Conservation (phyloP, 2,329 filamentous ascomycete species). For the Myriosclerotinia curreyana region DNA sequence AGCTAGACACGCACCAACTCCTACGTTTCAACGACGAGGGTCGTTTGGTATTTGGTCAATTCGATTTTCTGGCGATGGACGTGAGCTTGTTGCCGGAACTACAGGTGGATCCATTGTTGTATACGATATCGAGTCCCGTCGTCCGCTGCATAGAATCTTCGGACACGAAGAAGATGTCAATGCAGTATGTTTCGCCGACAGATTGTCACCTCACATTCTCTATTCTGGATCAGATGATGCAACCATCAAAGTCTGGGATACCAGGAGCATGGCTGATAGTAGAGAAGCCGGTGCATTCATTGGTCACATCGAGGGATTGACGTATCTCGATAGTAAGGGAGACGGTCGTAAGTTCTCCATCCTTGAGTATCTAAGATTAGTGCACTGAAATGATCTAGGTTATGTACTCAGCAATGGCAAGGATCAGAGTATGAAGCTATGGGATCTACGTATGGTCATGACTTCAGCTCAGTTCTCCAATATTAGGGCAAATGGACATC, state of each 20-base stretch:
- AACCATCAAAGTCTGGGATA: constrained; percentile 94
- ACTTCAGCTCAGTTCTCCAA: constrained; percentile 61
- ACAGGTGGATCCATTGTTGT: constrained; percentile 76
- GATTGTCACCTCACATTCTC: constrained; percentile 82
- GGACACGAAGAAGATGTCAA: constrained; percentile 91
- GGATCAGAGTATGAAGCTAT: constrained; percentile 95
- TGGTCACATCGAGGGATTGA: constrained; percentile 64
- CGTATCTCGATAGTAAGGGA: constrained; percentile 67
- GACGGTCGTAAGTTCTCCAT: constrained; percentile 50
- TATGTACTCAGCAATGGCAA: constrained; percentile 95
- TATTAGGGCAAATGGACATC: constrained; percentile 54
- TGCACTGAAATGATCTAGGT: constrained; percentile 29
- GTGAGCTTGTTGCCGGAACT: constrained; percentile 87
- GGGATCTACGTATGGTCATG: constrained; percentile 91
- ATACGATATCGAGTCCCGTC: constrained; percentile 83
- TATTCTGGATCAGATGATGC: constrained; percentile 96
- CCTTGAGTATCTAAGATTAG: background rate
- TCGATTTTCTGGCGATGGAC: constrained; percentile 86
- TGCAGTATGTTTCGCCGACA: constrained; percentile 92
- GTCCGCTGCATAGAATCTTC: constrained; percentile 57
- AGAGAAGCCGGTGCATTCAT: constrained; percentile 66
- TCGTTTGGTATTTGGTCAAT: constrained; percentile 79
- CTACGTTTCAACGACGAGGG: constrained; percentile 25
- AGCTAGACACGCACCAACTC: constrained; percentile 39
- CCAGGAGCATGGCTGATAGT: constrained; percentile 83